phyloP scores from a whole-genome alignment of 306 rosid species.

The Castanea crenata region DNA sequence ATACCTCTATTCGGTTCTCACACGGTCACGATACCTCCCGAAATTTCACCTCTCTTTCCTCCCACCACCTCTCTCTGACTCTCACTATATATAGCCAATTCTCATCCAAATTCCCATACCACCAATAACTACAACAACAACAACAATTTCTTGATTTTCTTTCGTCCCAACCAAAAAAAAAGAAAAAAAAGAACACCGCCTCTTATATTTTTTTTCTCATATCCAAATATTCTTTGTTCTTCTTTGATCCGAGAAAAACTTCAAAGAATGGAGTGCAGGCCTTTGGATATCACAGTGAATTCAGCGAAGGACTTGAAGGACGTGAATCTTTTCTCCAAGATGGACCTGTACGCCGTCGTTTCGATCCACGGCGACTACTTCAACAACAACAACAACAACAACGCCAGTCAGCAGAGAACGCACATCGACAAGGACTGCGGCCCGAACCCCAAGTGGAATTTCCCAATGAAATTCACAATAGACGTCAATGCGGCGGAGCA shows the following conservation, averaged over 20 bases:
- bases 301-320: constrained; percentile 43
- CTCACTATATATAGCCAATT: neutral
- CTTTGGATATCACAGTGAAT: constrained; percentile 32
- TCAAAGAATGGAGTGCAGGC: constrained; percentile 39
- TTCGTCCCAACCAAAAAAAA: neutral
- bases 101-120: neutral
- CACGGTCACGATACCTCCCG: neutral
- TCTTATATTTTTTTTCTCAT: too few relatives aligned
- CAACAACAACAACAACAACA: neutral
- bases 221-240: neutral
- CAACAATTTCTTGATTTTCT: neutral
- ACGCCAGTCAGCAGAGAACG: constrained; percentile 23
- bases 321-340: constrained; percentile 45
- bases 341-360: constrained; percentile 59
- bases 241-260: neutral
- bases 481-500: constrained; percentile 23
- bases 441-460: constrained; percentile 43
- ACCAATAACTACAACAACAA: too few relatives aligned
- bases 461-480: constrained; percentile 32
- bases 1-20: neutral
- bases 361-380: constrained; percentile 33
- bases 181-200: too few relatives aligned
- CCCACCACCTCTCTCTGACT: neutral
- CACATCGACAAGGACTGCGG: constrained; percentile 41
- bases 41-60: neutral